Evolutionary conservation across 2,329 filamentous ascomycete species (phyloP), one percentile per base, ranked within the genome.

Genomic region (Neonectria neomacrospora): DNA sequence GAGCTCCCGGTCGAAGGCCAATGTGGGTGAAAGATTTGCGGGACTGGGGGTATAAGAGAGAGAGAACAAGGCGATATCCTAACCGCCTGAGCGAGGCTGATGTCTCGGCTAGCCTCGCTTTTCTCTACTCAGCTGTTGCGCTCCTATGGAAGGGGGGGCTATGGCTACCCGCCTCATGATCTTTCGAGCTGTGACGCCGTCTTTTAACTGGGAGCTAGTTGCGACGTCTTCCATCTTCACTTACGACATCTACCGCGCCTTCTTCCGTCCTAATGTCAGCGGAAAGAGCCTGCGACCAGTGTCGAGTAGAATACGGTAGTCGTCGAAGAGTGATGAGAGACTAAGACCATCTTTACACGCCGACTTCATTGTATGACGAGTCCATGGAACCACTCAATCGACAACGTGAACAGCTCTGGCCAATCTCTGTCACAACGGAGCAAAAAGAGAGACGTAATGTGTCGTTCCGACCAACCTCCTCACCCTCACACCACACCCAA

Each of bases 111-210:
- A 94, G 94, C 2, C 82, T 97, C 9, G 93, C 94, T 1, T 84
- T 97, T 1, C 94, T 94, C 0, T 93, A 94, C 61, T 93, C 92
- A 1, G 91, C 94, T 0, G 91, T 96, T 6, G 92, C 92, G 1
- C 80, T 97, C 7, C 86, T 97, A 5, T 94, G 94, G 1, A 90
- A 70, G 92, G 92, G 3, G 94, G 94, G 52, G 94, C 93, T 1
- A 87, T 89, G 1, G 92, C 88, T 0, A 93, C 92, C 0, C 84
- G 96, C 1, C 80, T 97, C 11, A 88, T 97, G 67, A 86, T 96
- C 57, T 96, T 97, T 82, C 93, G 97, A 89, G 94, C 94, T 22
- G 93, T 97, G 30, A 97, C 93, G 0, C 92, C 88, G 2, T 91
- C 93, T 1, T 92, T 91, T 71, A 94, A 91, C 12, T 90, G 92